Evolutionary conservation across 495 filamentous ascomycete genomes (phyloP).

Genomic region (Cenococcum geophilum): DNA sequence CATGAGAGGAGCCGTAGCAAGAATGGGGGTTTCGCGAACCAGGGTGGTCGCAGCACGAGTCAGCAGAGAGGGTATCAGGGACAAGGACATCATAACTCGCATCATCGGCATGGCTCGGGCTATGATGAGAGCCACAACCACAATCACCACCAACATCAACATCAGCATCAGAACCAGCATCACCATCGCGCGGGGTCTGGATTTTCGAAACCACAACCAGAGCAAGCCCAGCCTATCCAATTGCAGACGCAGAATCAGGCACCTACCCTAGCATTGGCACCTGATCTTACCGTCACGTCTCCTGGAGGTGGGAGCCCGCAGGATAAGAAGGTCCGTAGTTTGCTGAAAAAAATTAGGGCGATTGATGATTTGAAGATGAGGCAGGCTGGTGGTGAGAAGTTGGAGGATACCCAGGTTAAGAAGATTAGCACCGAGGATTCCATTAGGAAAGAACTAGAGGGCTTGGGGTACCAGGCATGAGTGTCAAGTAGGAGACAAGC

Average conservation of each 20-base stretch:
- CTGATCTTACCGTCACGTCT: slow-evolving; percentile 46
- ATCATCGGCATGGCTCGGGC: slow-evolving; percentile 26
- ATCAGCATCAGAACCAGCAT: slow-evolving; percentile 18
- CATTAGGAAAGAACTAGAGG: slow-evolving; percentile 74
- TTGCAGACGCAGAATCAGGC: slow-evolving; percentile 15
- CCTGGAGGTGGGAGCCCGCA: slow-evolving; percentile 46
- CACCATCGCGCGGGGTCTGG: background rate
- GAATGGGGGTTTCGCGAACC: slow-evolving; percentile 30
- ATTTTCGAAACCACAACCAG: slow-evolving; percentile 15
- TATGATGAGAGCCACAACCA: slow-evolving; percentile 17
- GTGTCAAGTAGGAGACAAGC: too few relatives aligned
- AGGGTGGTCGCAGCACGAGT: slow-evolving; percentile 32
- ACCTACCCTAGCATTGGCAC: slow-evolving; percentile 41
- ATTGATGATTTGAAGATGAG: slow-evolving; percentile 98
- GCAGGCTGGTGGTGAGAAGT: slow-evolving; percentile 84
- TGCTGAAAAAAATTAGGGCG: slow-evolving; percentile 94
- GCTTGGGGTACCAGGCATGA: slow-evolving; percentile 41
- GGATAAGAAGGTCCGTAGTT: slow-evolving; percentile 83
- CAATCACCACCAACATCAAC: slow-evolving; percentile 23
- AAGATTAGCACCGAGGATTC: slow-evolving; percentile 86
- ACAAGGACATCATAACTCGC: slow-evolving; percentile 33
- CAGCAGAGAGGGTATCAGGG: slow-evolving; percentile 39
- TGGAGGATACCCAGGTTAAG: slow-evolving; percentile 97
- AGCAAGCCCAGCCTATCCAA: slow-evolving; percentile 15
- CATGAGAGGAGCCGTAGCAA: slow-evolving; percentile 57